Conservation (phyloP, 208 protist genomes). For the Leishmania amazonensis region DNA sequence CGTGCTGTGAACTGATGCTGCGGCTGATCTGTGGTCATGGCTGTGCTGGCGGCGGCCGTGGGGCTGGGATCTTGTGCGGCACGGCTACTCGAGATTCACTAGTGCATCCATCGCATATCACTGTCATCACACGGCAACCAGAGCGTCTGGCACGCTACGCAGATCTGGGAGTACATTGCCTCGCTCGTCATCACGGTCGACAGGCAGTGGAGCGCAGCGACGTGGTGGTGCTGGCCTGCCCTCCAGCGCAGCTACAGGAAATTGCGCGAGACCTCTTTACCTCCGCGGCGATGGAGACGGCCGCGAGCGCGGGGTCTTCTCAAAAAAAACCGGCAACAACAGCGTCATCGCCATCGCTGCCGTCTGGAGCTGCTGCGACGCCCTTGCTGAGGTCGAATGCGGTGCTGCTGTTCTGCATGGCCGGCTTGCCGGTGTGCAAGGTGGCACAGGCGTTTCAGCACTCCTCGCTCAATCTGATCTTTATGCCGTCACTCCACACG, state of each 20-base stretch:
- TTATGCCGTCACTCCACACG: not conserved
- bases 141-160: constrained; percentile 49
- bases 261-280: constrained; percentile 49
- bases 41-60: constrained; percentile 1
- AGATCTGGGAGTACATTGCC: constrained; percentile 55
- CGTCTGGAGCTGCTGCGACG: not conserved
- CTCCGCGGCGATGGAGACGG: not conserved
- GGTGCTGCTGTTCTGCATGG: constrained; percentile 67
- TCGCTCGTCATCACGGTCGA: constrained; percentile 42
- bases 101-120: constrained; percentile 74
- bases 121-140: constrained; percentile 74
- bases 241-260: constrained; percentile 60
- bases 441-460: constrained; percentile 61
- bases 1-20: constrained; percentile 41
- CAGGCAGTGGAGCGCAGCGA: constrained; percentile 46
- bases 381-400: constrained; percentile 33
- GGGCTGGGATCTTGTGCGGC: not conserved
- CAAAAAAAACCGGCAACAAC: not conserved
- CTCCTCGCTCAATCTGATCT: constrained; percentile 16
- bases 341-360: not conserved
- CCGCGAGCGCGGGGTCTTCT: constrained; percentile 5
- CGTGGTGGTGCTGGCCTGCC: constrained; percentile 67
- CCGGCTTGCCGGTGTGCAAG: constrained; percentile 47
- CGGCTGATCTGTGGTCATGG: constrained; percentile 8
- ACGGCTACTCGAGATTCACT: constrained; percentile 19